Base-by-base conservation (phyloP, 179 eudicot genomes). In the Spergularia azorica region DNA sequence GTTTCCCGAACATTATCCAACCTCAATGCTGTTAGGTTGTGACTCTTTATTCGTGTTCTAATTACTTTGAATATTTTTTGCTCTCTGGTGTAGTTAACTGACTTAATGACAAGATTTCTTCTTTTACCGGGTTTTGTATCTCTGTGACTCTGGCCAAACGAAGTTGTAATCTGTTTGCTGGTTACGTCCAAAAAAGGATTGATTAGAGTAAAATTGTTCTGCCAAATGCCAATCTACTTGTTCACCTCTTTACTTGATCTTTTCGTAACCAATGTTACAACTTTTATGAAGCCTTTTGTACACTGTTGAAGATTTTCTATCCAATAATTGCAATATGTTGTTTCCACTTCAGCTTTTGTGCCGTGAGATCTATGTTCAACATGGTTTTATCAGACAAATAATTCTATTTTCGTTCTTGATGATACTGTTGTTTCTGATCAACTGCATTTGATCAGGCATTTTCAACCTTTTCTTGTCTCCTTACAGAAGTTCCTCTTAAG, bases 1-100 rank as follows among this genome's bases (percentile, higher is more conserved):
- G 79, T 94, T 91, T 77, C 98, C 98, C 12, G 87, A 89, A 39
- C 83, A 86, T 78, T 94, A 94, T 78, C 98, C 98, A 60, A 85
- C 81, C 66, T 94, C 98, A 71, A 83, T 91, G 67, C 81, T 94
- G 57, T 46, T 94, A 84, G 98, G 97, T 93, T 70, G 72, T 82
- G 48, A 55, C 32, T 77, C 67, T 39, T 72, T 66, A 36, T 18
- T 65, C n/a, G 20, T 15, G 9, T 73, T 9, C 39, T 66, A 32
- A 14, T 15, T 21, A 58, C 0, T 21, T 58, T 38, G 48, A 60
- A 20, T 73, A 70, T 60, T 6, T n/a, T 67, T 67, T 46, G n/a
- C 21, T 32, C 36, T 32, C 51, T 63, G 16, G 16, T 76, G 13
- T 57, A 41, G 56, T 14, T 76, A 54, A 57, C 56, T 39, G 46